Conservation (phyloP, 169 alveolate genomes). For the Eimeria sp. region DNA sequence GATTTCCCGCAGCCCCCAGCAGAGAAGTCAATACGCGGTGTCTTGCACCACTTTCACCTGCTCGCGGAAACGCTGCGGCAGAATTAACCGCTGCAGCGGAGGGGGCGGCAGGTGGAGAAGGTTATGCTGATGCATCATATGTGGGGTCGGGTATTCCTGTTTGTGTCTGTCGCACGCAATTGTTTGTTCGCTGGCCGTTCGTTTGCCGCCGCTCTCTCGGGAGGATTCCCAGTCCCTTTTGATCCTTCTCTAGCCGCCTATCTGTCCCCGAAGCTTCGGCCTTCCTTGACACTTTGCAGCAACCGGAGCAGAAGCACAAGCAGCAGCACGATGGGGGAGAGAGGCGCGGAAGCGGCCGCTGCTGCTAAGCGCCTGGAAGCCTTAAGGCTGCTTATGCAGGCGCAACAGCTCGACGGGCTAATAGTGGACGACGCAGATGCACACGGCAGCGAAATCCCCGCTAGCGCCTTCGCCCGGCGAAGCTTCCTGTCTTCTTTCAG, state of each 20-base stretch:
- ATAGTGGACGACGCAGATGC: constrained; percentile 87
- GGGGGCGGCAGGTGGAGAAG: background rate
- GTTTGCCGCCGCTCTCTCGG: background rate
- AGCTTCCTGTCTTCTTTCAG: constrained; percentile 83
- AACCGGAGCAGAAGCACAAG: constrained; percentile 5
- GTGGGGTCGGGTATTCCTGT: constrained; percentile 51
- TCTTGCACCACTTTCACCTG: background rate
- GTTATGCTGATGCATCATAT: constrained; percentile 9
- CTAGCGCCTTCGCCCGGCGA: constrained; percentile 84
- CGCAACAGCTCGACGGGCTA: constrained; percentile 82
- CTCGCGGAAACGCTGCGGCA: background rate
- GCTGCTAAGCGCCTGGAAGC: constrained; percentile 54
- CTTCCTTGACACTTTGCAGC: background rate
- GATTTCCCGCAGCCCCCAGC: background rate
- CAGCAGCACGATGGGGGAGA: constrained; percentile 40
- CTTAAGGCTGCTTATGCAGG: constrained; percentile 82
- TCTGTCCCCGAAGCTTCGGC: constrained; percentile 40
- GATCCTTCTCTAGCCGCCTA: constrained; percentile 42
- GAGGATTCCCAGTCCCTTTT: constrained; percentile 43
- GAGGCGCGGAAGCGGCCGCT: background rate
- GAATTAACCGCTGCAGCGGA: background rate
- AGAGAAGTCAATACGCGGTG: background rate
- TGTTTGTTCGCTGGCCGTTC: background rate
- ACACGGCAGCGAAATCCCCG: constrained; percentile 86
- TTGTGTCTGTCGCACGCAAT: constrained; percentile 18